These are phyloP conservation scores for Polyplosphaeria fusca DNA, from an alignment of 495 filamentous ascomycete genomes.

Conservation along the genomic window DNA sequence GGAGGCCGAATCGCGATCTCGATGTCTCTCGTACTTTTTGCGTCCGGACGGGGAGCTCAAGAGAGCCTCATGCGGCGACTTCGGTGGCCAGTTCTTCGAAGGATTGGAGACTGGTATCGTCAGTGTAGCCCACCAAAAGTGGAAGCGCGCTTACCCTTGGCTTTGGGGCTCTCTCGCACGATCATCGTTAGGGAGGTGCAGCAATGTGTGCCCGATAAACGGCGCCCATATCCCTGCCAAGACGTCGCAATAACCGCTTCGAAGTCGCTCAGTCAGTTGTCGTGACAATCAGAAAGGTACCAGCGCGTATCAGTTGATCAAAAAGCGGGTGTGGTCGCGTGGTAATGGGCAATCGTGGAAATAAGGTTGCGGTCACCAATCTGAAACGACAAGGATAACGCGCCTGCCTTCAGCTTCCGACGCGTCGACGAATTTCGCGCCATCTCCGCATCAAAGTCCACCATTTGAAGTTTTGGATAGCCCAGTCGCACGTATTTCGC, in stretches of 20 bases:
- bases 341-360: not conserved
- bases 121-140: too few relatives aligned
- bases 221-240: slow-evolving; percentile 28
- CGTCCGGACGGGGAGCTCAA: slow-evolving; percentile 78
- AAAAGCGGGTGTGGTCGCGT: not conserved
- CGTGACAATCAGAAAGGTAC: not conserved
- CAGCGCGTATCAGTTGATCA: not conserved
- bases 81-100: slow-evolving; percentile 73
- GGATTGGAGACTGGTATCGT: slow-evolving; percentile 36
- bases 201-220: not conserved
- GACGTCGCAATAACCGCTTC: not conserved
- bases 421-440: slow-evolving; percentile 5
- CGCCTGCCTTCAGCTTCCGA: not conserved
- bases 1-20: slow-evolving; percentile 26
- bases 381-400: slow-evolving; percentile 17
- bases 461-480: not conserved
- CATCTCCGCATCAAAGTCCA: not conserved
- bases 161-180: slow-evolving; percentile 29
- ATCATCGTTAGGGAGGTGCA: slow-evolving; percentile 28
- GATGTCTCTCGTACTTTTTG: slow-evolving; percentile 49
- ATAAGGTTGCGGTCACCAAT: slow-evolving; percentile 8
- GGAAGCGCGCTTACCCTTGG: slow-evolving; percentile 1
- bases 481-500: slow-evolving; percentile 6
- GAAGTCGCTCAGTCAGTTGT: not conserved
- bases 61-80: slow-evolving; percentile 80